These are phyloP conservation scores for Lecanicillium sp. DNA, from an alignment of 2,329 filamentous ascomycete genomes.

Conservation along the genomic window DNA sequence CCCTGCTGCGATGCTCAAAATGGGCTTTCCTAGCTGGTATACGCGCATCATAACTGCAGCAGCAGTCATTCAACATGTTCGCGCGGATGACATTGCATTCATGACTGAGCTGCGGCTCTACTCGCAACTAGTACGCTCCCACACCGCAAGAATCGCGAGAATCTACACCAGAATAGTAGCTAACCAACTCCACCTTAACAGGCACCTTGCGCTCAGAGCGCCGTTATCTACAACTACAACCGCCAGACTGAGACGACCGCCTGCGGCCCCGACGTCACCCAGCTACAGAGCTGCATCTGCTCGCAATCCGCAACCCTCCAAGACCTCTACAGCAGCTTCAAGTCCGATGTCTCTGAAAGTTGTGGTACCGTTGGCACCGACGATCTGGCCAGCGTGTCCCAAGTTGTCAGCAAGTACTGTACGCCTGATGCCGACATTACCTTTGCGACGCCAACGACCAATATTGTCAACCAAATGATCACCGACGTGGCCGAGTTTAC, in stretches of 20 bases:
- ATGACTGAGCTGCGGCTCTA: slow-evolving; percentile 28
- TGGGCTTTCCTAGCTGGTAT: too few relatives aligned
- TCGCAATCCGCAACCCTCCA: slow-evolving; percentile 30
- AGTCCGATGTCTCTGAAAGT: slow-evolving; percentile 23
- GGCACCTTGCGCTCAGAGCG: slow-evolving; percentile 35
- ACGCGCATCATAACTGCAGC: too few relatives aligned
- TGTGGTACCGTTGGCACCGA: slow-evolving; percentile 35
- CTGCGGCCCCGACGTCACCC: slow-evolving; percentile 30
- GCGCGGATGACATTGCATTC: slow-evolving; percentile 19
- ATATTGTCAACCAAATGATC: slow-evolving; percentile 30
- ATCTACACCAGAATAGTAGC: neutral
- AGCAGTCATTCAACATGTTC: too few relatives aligned
- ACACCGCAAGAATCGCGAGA: neutral
- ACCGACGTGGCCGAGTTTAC: slow-evolving; percentile 30
- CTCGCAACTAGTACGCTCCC: slow-evolving; percentile 22
- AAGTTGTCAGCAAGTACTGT: slow-evolving; percentile 34
- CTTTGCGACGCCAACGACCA: slow-evolving; percentile 27
- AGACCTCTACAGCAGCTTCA: slow-evolving; percentile 19
- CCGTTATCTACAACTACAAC: slow-evolving; percentile 30
- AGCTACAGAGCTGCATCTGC: slow-evolving; percentile 39
- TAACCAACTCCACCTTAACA: slow-evolving; percentile 12
- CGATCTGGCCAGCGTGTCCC: slow-evolving; percentile 31
- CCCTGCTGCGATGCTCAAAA: too few relatives aligned
- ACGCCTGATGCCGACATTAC: slow-evolving; percentile 23
- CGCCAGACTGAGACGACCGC: slow-evolving; percentile 23